A percentile compares a stretch with the other conserved stretches of the same genome.
Evolutionary conservation across 805 yeast genomes (phyloP).

Genomic region (Jamesozyma spencerorum): DNA sequence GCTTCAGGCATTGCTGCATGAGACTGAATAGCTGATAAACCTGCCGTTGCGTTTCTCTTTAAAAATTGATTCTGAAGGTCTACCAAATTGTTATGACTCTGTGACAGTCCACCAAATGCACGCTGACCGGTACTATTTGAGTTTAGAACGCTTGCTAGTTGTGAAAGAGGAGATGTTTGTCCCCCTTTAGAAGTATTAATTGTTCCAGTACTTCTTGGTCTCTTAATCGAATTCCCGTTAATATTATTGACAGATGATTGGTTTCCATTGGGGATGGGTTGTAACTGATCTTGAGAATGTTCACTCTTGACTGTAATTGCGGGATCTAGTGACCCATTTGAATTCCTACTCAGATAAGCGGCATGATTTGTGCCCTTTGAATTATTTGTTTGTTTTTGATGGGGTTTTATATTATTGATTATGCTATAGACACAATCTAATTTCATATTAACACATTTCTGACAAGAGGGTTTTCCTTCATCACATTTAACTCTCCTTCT

Average conservation of each 20-base stretch:
- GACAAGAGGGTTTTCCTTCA: constrained; percentile 71
- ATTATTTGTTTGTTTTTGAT: not conserved
- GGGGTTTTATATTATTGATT: constrained; percentile 18
- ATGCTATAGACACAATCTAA: constrained; percentile 59
- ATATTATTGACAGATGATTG: not conserved
- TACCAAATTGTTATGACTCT: not conserved
- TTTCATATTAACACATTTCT: constrained; percentile 71
- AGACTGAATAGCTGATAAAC: not conserved
- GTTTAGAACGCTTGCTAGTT: too few relatives aligned
- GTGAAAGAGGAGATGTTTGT: not conserved
- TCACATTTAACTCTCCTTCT: constrained; percentile 88
- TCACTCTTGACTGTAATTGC: constrained; percentile 1
- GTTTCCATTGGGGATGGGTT: not conserved
- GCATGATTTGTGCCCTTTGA: constrained; percentile 9
- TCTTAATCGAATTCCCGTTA: too few relatives aligned
- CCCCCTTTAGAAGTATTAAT: not conserved
- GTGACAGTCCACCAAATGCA: not conserved
- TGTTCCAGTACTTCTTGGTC: not conserved
- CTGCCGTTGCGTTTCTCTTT: constrained; percentile 7
- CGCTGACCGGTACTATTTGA: too few relatives aligned
- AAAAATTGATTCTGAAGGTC: constrained; percentile 10
- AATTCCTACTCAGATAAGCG: constrained; percentile 12
- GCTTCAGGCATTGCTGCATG: not conserved
- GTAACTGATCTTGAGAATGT: not conserved
- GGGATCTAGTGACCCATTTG: constrained; percentile 9